phyloP scores from a whole-genome alignment of 2,329 filamentous ascomycete genomes.

The Fusarium pseudoanthophilum region DNA sequence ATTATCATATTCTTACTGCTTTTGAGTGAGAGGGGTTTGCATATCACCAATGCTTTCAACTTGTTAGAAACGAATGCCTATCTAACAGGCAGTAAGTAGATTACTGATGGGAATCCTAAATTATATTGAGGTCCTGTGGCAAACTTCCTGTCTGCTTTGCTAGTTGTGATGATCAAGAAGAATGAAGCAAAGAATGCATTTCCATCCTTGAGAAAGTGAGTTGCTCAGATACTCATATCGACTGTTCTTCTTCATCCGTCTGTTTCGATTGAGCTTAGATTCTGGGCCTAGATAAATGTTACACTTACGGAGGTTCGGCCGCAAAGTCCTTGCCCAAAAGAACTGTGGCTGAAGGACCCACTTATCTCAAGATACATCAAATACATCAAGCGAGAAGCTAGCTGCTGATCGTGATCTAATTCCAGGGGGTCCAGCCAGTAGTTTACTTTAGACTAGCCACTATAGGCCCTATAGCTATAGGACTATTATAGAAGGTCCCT shows the following conservation, averaged over 20 bases:
- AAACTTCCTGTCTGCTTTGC: not conserved
- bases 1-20: not conserved
- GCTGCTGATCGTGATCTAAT: too few species aligned
- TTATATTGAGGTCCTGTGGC: not conserved
- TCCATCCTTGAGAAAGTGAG: too few species aligned
- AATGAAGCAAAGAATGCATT: not conserved
- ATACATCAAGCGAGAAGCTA: too few species aligned
- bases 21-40: not conserved
- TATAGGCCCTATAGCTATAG: too few species aligned
- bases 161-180: not conserved
- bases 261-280: not conserved
- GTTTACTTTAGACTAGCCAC: too few species aligned
- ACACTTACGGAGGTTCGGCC: not conserved
- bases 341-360: too few species aligned
- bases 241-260: not conserved
- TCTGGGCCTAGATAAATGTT: not conserved
- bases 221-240: not conserved
- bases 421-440: too few species aligned
- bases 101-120: not conserved
- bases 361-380: too few species aligned
- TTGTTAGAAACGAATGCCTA: not conserved
- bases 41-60: not conserved
- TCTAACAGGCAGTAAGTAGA: not conserved
- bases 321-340: too few species aligned
- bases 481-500: too few species aligned